Evolutionary conservation across 225 moss, liverwort and hornwort species (phyloP).

Genomic region (Takakia lepidozioides): DNA sequence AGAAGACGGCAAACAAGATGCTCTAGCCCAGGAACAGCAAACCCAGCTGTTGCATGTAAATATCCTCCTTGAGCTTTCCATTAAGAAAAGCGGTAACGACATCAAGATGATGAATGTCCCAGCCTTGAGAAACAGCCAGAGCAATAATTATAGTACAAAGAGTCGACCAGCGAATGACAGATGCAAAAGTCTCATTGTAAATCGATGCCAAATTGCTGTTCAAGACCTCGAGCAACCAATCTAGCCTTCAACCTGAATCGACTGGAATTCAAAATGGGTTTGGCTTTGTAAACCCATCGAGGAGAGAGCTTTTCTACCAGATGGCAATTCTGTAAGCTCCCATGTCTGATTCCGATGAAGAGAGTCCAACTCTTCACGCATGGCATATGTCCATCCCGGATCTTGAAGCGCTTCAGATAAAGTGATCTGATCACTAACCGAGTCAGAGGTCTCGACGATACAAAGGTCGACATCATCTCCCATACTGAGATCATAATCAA

Average conservation of each 20-base stretch:
- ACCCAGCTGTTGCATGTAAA: constrained; percentile 1
- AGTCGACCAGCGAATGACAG: neutral
- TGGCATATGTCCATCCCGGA: neutral
- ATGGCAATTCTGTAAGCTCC: neutral
- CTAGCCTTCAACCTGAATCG: neutral
- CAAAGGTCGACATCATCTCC: too few species aligned
- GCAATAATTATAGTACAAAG: neutral
- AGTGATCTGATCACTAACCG: neutral
- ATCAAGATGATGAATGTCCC: neutral
- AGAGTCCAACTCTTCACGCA: neutral
- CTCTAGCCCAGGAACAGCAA: neutral
- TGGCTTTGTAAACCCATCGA: neutral
- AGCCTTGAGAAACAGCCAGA: neutral
- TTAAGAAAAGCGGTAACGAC: constrained; percentile 2
- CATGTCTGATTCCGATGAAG: neutral
- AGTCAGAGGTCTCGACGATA: neutral
- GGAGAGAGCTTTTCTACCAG: neutral
- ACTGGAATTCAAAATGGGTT: neutral
- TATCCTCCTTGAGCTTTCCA: too few species aligned
- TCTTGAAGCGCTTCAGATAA: too few species aligned
- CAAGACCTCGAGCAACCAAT: constrained; percentile 2
- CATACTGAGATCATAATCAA: neutral
- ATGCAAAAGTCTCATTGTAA: constrained; percentile 1
- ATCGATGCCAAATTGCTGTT: neutral
- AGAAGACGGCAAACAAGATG: neutral